Conservation (phyloP, 495 filamentous ascomycete species). For the Apiosordaria backusii region DNA sequence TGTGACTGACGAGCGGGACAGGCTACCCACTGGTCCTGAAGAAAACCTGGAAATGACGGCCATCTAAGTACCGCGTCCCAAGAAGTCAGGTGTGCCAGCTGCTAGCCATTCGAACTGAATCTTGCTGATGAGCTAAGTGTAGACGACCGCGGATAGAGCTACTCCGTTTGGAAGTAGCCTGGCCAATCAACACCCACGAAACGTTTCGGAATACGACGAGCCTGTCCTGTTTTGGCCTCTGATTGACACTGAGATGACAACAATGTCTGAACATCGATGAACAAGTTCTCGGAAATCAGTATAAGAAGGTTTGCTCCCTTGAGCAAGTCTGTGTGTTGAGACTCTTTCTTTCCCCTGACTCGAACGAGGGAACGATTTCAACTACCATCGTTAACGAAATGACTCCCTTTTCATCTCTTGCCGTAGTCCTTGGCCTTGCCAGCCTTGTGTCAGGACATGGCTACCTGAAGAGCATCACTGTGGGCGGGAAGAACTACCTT, state of each 20-base stretch:
- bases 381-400: neutral
- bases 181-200: slow-evolving; percentile 7
- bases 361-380: neutral
- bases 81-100: neutral
- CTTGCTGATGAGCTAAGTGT: neutral
- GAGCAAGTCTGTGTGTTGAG: neutral
- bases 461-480: slow-evolving; percentile 23
- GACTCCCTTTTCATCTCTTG: neutral
- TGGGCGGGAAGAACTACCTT: slow-evolving; percentile 21
- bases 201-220: neutral
- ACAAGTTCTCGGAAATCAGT: neutral
- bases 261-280: neutral
- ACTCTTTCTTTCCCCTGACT: neutral
- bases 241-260: neutral
- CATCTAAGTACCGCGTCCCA: neutral
- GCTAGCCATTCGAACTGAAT: neutral
- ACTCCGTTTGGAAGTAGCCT: slow-evolving; percentile 11
- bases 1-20: neutral
- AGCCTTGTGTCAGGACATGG: slow-evolving; percentile 20
- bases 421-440: slow-evolving; percentile 10
- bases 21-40: neutral
- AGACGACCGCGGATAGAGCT: slow-evolving; percentile 9
- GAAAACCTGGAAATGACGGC: neutral
- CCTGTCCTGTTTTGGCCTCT: neutral
- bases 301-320: neutral